Evolutionary conservation across 2,329 filamentous ascomycete species (phyloP).

Genomic region (Colletotrichum eleusines): DNA sequence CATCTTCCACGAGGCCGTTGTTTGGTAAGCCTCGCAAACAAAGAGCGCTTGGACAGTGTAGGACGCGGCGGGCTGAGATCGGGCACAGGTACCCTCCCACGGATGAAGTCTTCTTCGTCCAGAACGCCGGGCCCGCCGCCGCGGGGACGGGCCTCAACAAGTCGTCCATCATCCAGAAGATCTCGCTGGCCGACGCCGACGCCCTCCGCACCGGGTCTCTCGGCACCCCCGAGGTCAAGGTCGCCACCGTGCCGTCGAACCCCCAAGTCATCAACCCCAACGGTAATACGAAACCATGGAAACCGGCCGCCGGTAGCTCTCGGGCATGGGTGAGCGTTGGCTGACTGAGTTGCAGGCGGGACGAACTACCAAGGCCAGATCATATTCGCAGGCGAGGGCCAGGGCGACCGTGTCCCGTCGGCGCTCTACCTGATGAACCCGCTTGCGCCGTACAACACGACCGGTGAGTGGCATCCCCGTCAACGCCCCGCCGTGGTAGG

Average conservation of each 20-base stretch:
- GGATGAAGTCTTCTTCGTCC: constrained; percentile 66
- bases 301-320: too few species aligned
- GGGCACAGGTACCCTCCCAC: constrained; percentile 53
- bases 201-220: constrained; percentile 53
- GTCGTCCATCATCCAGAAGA: constrained; percentile 64
- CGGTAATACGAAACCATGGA: constrained; percentile 49
- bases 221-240: constrained; percentile 54
- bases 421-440: constrained; percentile 59
- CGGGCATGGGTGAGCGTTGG: background rate
- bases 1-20: constrained; percentile 67
- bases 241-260: constrained; percentile 56
- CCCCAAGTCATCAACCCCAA: constrained; percentile 64
- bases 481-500: background rate
- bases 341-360: constrained; percentile 52
- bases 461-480: constrained; percentile 49
- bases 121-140: constrained; percentile 61
- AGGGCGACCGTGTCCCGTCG: constrained; percentile 57
- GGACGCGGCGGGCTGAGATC: too few species aligned
- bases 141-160: constrained; percentile 65
- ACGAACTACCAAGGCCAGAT: constrained; percentile 64
- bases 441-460: constrained; percentile 62
- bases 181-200: constrained; percentile 59
- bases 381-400: constrained; percentile 63
- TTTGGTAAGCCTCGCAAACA: constrained; percentile 54
- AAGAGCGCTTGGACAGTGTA: too few species aligned